Evolutionary conservation across 352 stramenopile genomes (phyloP).

Genomic region (Phytophthora niederhauseri): DNA sequence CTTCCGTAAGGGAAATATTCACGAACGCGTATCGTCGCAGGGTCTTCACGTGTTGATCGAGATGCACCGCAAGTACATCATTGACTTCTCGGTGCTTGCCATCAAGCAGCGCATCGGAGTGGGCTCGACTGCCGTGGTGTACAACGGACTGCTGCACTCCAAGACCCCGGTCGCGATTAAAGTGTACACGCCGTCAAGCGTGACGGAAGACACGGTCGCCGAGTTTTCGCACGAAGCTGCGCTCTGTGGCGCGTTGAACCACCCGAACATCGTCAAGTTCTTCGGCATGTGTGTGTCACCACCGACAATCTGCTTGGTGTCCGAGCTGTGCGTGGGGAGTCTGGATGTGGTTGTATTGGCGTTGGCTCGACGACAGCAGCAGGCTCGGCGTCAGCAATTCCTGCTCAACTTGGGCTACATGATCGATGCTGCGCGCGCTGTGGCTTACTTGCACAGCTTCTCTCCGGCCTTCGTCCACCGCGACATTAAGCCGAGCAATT

Average conservation of each 20-base stretch:
- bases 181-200: slow-evolving; percentile 61
- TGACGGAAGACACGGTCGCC: slow-evolving; percentile 57
- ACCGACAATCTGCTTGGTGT: slow-evolving; percentile 65
- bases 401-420: slow-evolving; percentile 63
- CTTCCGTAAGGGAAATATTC: slow-evolving; percentile 45
- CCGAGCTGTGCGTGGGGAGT: slow-evolving; percentile 56
- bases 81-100: slow-evolving; percentile 47
- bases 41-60: slow-evolving; percentile 61
- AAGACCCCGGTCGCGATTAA: slow-evolving; percentile 60
- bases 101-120: slow-evolving; percentile 47
- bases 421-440: slow-evolving; percentile 60
- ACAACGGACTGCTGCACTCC: slow-evolving; percentile 46
- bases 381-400: slow-evolving; percentile 50
- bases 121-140: slow-evolving; percentile 54
- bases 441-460: slow-evolving; percentile 66
- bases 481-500: slow-evolving; percentile 67
- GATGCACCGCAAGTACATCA: slow-evolving; percentile 50
- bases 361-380: slow-evolving; percentile 23
- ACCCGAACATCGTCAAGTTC: slow-evolving; percentile 68
- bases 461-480: slow-evolving; percentile 60
- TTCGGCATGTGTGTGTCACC: slow-evolving; percentile 65
- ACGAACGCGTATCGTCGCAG: slow-evolving; percentile 46
- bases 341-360: slow-evolving; percentile 50
- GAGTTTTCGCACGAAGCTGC: slow-evolving; percentile 62
- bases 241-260: slow-evolving; percentile 52